phyloP scores from a whole-genome alignment of 805 yeast species.

The Millerozyma miso region DNA sequence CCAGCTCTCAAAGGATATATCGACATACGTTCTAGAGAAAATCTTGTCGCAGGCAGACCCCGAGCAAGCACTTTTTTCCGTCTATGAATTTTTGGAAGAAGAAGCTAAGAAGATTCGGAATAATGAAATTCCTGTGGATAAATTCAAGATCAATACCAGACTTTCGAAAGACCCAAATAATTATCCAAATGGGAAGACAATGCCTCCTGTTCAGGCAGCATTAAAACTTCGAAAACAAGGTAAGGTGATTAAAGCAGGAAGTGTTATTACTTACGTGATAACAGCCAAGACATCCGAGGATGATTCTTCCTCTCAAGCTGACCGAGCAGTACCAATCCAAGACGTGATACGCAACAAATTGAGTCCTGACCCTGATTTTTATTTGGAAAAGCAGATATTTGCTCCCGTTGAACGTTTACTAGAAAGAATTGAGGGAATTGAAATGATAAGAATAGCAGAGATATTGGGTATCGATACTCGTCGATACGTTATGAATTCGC shows the following conservation, averaged over 20 bases:
- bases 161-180: conserved; percentile 84
- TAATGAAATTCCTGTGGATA: conserved; percentile 60
- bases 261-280: conserved; percentile 83
- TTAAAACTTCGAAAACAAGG: conserved; percentile 76
- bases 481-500: conserved; percentile 47
- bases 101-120: conserved; percentile 53
- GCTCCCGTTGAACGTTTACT: conserved; percentile 88
- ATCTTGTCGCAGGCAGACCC: conserved; percentile 71
- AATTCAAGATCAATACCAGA: conserved; percentile 78
- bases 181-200: conserved; percentile 74
- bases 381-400: conserved; percentile 82
- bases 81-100: conserved; percentile 67
- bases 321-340: conserved; percentile 76
- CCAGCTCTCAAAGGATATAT: conserved; percentile 85
- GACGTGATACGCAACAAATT: conserved; percentile 60
- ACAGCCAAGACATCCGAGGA: conserved; percentile 40
- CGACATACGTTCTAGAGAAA: conserved; percentile 67
- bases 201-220: conserved; percentile 93
- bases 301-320: conserved; percentile 52
- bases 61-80: conserved; percentile 66
- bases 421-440: conserved; percentile 83
- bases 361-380: conserved; percentile 71
- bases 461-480: conserved; percentile 74
- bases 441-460: conserved; percentile 70
- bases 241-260: conserved; percentile 81